Evolutionary conservation across 176 grass and related monocot species (phyloP).

Genomic region (Cenchrus americanus): DNA sequence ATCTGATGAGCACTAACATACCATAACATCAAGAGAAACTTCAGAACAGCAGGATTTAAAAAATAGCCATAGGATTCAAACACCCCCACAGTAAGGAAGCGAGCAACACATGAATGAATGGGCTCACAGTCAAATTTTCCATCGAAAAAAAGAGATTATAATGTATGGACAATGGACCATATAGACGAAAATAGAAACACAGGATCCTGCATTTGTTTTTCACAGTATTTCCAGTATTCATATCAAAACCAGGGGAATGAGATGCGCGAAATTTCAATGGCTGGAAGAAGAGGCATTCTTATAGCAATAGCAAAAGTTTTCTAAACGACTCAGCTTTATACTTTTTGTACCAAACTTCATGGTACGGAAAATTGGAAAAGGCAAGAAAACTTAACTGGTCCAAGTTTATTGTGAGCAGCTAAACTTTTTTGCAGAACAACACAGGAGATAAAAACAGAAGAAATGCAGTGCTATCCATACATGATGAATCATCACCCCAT

Average conservation of each 20-base stretch:
- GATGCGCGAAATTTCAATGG: background rate
- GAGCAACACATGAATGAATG: background rate
- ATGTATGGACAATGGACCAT: background rate
- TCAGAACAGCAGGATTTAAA: background rate
- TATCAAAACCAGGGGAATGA: background rate
- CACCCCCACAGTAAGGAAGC: too few species aligned
- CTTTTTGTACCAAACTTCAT: background rate
- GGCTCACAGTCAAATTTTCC: background rate
- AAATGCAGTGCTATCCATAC: background rate
- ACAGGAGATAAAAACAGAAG: background rate
- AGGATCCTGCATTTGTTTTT: background rate
- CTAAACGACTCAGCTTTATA: background rate
- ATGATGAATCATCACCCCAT: constrained; percentile 5
- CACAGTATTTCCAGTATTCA: constrained; percentile 11
- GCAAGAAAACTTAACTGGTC: background rate
- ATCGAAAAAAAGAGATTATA: background rate
- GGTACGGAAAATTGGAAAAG: background rate
- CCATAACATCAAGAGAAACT: background rate
- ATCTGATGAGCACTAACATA: background rate
- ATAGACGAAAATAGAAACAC: background rate
- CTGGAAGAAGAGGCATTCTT: background rate
- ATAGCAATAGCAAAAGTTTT: background rate
- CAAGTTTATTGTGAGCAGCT: background rate
- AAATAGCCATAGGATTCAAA: too few species aligned
- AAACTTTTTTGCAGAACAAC: background rate